Conservation (phyloP, 371 early-diverging fungal genomes). For the Entomophthora muscae region DNA sequence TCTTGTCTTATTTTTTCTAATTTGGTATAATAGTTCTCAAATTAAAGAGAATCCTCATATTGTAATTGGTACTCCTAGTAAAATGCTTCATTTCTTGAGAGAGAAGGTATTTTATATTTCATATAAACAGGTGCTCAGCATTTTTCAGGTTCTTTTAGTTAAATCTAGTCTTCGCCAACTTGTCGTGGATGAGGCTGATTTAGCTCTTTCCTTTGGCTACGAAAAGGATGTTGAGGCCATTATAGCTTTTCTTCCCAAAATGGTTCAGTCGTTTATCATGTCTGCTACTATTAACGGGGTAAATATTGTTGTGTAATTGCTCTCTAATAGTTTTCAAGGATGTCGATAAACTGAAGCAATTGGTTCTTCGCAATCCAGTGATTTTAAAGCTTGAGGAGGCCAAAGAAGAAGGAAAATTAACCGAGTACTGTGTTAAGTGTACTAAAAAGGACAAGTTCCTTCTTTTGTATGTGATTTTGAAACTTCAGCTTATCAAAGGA, state of each 20-base stretch:
- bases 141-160: background rate
- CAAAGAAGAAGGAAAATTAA: slow-evolving; percentile 35
- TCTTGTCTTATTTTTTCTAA: no score
- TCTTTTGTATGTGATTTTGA: slow-evolving; percentile 73
- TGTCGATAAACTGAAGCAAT: slow-evolving; percentile 61
- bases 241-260: slow-evolving; percentile 50
- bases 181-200: slow-evolving; percentile 91
- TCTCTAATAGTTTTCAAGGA: slow-evolving; percentile 21
- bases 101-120: no score
- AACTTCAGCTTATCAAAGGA: slow-evolving; percentile 70
- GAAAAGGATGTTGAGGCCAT: slow-evolving; percentile 64
- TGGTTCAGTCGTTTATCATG: slow-evolving; percentile 76
- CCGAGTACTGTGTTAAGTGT: slow-evolving; percentile 63
- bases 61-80: slow-evolving; percentile 66
- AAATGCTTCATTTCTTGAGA: slow-evolving; percentile 51
- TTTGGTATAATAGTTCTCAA: slow-evolving; percentile 1
- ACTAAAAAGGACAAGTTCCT: slow-evolving; percentile 76
- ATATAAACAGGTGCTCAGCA: no score
- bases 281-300: slow-evolving; percentile 65
- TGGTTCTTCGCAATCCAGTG: slow-evolving; percentile 67
- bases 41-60: slow-evolving; percentile 40
- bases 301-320: background rate
- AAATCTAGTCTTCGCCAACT: slow-evolving; percentile 16
- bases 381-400: slow-evolving; percentile 68
- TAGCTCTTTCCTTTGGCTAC: slow-evolving; percentile 84